Percentiles rank a stretch among this genome's conserved stretches.
phyloP scores from a whole-genome alignment of 1,284 basidiomycete species.

The Pseudomicrostroma phylloplanum region DNA sequence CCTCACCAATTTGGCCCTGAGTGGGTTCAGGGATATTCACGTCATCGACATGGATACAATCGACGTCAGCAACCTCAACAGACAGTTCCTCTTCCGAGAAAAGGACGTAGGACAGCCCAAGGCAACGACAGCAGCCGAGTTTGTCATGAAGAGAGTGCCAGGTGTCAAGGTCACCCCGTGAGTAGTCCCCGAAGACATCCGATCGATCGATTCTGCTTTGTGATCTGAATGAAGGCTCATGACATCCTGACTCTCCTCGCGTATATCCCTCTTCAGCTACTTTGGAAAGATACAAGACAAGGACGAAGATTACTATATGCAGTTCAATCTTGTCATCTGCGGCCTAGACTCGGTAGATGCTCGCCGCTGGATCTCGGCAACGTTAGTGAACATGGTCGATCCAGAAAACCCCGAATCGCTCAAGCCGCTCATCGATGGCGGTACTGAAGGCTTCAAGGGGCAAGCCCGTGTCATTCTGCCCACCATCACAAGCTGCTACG shows the following conservation, averaged over 20 bases:
- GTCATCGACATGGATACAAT: conserved; percentile 99
- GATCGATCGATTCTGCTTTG: background rate
- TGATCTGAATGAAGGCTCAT: background rate
- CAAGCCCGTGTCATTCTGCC: conserved; percentile 96
- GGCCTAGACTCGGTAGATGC: conserved; percentile 87
- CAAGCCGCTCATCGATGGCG: conserved; percentile 98
- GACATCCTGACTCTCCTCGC: conserved; percentile 10
- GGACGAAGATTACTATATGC: conserved; percentile 87
- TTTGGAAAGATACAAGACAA: conserved; percentile 98
- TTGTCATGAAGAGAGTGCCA: conserved; percentile 78
- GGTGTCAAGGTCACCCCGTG: conserved; percentile 90
- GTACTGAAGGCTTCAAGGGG: conserved; percentile 99
- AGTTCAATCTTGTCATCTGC: conserved; percentile 93
- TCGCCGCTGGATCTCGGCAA: conserved; percentile 97
- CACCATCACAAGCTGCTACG: conserved; percentile 91
- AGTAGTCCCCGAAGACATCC: conserved; percentile 47
- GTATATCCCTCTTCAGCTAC: conserved; percentile 59
- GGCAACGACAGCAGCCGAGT: conserved; percentile 81
- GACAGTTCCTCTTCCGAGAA: conserved; percentile 92
- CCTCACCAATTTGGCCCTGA: conserved; percentile 51
- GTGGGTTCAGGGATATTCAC: conserved; percentile 95
- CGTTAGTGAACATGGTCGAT: conserved; percentile 82
- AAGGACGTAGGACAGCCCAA: conserved; percentile 92
- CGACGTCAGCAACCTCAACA: conserved; percentile 95
- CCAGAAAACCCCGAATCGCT: conserved; percentile 77